phyloP scores from a whole-genome alignment of 192 early-diverging fungal species.

The Lobosporangium transversale region DNA sequence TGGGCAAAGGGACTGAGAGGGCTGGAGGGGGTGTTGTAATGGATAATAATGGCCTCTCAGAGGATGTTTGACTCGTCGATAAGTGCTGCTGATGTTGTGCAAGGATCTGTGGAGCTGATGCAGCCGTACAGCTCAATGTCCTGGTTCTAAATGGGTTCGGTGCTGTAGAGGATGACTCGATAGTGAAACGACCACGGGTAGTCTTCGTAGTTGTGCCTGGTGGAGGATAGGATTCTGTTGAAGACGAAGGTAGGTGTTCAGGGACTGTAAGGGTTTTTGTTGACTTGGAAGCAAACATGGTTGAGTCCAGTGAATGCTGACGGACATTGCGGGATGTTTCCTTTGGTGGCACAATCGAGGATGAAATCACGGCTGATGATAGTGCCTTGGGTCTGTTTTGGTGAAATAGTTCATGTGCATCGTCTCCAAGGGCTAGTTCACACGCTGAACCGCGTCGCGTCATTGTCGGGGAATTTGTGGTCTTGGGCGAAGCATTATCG shows the following conservation, averaged over 20 bases:
- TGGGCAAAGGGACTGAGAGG: background rate
- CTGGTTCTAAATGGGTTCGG: slow-evolving; percentile 16
- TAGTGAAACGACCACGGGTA: slow-evolving; percentile 40
- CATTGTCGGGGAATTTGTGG: slow-evolving; percentile 4
- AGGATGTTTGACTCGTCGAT: background rate
- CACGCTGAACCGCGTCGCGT: slow-evolving; percentile 24
- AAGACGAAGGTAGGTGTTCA: background rate
- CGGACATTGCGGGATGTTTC: slow-evolving; percentile 10
- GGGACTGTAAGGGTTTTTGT: background rate
- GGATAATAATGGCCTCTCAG: background rate
- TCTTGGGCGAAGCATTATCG: background rate
- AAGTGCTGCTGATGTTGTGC: background rate
- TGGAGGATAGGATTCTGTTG: background rate
- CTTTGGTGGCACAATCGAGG: slow-evolving; percentile 19
- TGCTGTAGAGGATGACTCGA: slow-evolving; percentile 34
- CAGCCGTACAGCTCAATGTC: slow-evolving; percentile 31
- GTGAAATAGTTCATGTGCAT: slow-evolving; percentile 32
- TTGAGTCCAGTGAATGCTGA: slow-evolving; percentile 11
- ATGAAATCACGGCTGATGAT: slow-evolving; percentile 28
- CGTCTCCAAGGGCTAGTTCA: slow-evolving; percentile 38
- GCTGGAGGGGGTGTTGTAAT: slow-evolving; percentile 7
- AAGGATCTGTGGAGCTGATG: background rate
- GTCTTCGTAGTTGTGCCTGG: slow-evolving; percentile 12
- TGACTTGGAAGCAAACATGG: background rate
- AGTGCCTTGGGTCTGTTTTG: slow-evolving; percentile 43